These are phyloP conservation scores for Tilletiaria anomala DNA, from an alignment of 1,284 basidiomycete species.

Conservation along the genomic window DNA sequence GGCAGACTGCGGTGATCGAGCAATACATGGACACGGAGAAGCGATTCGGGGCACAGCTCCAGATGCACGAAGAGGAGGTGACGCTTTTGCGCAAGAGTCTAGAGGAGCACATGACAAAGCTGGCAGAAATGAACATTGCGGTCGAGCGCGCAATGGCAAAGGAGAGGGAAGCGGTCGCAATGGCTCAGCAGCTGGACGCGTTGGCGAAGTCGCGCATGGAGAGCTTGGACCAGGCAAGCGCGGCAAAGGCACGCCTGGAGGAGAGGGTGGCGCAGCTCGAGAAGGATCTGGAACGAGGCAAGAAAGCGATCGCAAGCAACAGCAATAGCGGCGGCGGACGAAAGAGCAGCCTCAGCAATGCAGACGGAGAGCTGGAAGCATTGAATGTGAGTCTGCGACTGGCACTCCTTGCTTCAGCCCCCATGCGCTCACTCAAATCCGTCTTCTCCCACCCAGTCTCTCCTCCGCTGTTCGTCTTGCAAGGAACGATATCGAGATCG, in stretches of 20 bases:
- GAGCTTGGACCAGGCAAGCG: conserved; percentile 51
- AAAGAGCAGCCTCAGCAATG: conserved; percentile 17
- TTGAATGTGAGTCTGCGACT: neutral
- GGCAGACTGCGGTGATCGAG: conserved; percentile 64
- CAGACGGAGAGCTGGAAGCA: conserved; percentile 5
- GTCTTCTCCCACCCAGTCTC: conserved; percentile 46
- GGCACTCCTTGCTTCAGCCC: neutral
- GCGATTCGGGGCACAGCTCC: conserved; percentile 49
- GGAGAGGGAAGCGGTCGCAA: neutral
- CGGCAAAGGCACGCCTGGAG: conserved; percentile 45
- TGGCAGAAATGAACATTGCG: conserved; percentile 52
- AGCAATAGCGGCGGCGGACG: conserved; percentile 25
- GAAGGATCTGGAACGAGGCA: conserved; percentile 14
- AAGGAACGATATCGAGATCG: conserved; percentile 67
- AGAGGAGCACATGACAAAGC: conserved; percentile 19
- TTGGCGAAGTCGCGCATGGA: conserved; percentile 54
- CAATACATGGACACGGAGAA: conserved; percentile 55
- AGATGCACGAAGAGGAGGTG: conserved; percentile 47
- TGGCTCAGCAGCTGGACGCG: conserved; percentile 46
- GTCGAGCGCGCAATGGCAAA: conserved; percentile 44
- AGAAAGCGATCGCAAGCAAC: conserved; percentile 16
- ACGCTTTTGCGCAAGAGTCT: conserved; percentile 27
- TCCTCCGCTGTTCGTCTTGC: conserved; percentile 87
- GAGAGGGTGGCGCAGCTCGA: conserved; percentile 10
- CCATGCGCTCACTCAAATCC: neutral